Evolutionary conservation across 345 rosid species (phyloP), one percentile per base, ranked within the genome.

Genomic region (Populus davidiana): DNA sequence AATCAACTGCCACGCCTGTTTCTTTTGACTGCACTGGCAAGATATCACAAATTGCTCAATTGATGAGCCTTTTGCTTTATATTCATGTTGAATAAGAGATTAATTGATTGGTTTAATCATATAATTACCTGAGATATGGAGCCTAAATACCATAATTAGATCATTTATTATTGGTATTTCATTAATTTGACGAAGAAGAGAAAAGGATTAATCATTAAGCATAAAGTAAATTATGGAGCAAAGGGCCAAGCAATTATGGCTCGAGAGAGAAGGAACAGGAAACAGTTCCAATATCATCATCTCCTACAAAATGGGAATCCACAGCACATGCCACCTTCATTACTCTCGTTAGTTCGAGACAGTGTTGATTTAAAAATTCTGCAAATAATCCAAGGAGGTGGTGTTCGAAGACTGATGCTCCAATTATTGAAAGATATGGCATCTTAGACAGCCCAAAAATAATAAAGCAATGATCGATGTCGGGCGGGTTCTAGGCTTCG

Each of bases 261-360:
- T 6, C 67, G 25, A 61, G n/a, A 56, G 63, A 68, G 52, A 29
- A 70, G 33, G 33, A 73, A 66, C 1, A 38, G 74, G 67, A 14
- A 78, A 92, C 99, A 96, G 84, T 85, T 83, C 98, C 94, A 66
- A 91, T 83, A 79, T 96, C 98, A 79, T 96, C 98, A 80, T 96
- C 92, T 49, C 99, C 98, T 5, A 89, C 85, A 71, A 88, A 86
- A 73, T 76, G 93, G 71, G 92, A 81, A 77, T 96, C 99, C 18
- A 93, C 91, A 2, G 98, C 98, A 64, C 98, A 96, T 49, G 96
- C 97, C 18, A 96, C 87, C 84, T 85, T 96, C 36, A 33, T 33
- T 33, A 0, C 36, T 39, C 43, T 8, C 8, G 43, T 39, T 8
- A 39, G 43, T 39, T 39, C 8, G 11, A 39, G 43, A 39, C 43